Conservation (phyloP, 768 basidiomycete species). For the Amanita molliuscula region DNA sequence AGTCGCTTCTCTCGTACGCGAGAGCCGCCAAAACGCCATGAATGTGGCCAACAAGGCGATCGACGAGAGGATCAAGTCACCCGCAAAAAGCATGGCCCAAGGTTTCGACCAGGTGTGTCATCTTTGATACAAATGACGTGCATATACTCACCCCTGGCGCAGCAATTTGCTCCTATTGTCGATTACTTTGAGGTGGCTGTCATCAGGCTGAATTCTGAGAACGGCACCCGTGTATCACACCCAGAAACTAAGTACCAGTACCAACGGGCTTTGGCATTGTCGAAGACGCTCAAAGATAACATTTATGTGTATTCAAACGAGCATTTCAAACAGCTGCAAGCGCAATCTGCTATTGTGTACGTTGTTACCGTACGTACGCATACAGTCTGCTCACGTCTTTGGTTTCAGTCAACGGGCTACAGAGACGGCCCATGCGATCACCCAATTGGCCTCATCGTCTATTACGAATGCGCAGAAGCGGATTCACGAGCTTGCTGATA, state of each 20-base stretch:
- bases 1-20: conserved; percentile 47
- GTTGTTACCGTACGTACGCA: conserved; percentile 14
- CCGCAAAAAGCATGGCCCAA: conserved; percentile 50
- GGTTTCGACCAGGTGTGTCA: conserved; percentile 63
- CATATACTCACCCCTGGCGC: conserved; percentile 5
- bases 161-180: conserved; percentile 69
- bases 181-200: conserved; percentile 59
- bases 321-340: conserved; percentile 60
- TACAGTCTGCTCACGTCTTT: conserved; percentile 6
- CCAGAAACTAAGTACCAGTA: conserved; percentile 64
- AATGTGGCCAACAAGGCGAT: conserved; percentile 46
- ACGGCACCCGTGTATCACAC: conserved; percentile 32
- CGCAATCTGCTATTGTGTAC: conserved; percentile 56
- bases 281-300: conserved; percentile 52
- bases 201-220: conserved; percentile 33
- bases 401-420: conserved; percentile 52
- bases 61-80: conserved; percentile 54
- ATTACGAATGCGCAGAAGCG: conserved; percentile 42
- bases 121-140: conserved; percentile 10
- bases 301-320: conserved; percentile 58
- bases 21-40: conserved; percentile 41
- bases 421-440: conserved; percentile 56
- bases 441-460: conserved; percentile 46
- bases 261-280: conserved; percentile 61
- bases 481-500: conserved; percentile 51